These are phyloP conservation scores for Candida vaughaniae DNA, from an alignment of 805 yeast genomes.

Conservation along the genomic window DNA sequence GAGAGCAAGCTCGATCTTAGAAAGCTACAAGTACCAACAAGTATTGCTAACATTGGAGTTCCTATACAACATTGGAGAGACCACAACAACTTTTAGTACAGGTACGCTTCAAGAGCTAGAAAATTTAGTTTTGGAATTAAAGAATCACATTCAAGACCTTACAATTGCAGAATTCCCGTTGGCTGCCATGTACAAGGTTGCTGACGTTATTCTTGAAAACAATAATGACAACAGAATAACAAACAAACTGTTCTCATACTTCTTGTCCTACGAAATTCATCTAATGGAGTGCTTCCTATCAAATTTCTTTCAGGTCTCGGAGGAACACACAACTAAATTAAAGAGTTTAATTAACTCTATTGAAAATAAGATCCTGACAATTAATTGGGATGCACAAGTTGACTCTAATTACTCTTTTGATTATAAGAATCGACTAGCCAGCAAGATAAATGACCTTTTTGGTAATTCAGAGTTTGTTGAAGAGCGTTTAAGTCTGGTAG, in stretches of 20 bases:
- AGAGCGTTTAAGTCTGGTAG: constrained; percentile 3
- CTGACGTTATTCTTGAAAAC: neutral
- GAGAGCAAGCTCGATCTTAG: neutral
- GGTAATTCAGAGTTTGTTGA: constrained; percentile 5
- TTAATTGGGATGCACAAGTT: neutral
- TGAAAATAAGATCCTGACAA: neutral
- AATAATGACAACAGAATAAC: neutral
- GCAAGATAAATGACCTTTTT: constrained; percentile 1
- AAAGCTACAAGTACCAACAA: neutral
- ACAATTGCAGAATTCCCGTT: constrained; percentile 3
- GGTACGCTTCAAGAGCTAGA: too few relatives aligned
- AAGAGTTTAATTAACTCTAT: neutral
- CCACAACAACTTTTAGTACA: too few relatives aligned
- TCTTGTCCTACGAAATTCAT: too few relatives aligned
- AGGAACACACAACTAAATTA: neutral
- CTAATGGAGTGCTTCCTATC: too few relatives aligned
- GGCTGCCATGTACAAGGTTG: neutral
- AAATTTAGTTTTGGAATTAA: too few relatives aligned
- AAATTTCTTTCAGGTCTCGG: too few relatives aligned
- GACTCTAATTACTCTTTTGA: neutral
- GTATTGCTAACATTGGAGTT: neutral
- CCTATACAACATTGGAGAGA: neutral
- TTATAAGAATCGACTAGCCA: neutral
- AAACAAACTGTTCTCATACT: constrained; percentile 1
- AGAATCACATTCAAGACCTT: neutral